phyloP scores from a whole-genome alignment of 2,329 filamentous ascomycete species.

The Cyphellophora europaea region DNA sequence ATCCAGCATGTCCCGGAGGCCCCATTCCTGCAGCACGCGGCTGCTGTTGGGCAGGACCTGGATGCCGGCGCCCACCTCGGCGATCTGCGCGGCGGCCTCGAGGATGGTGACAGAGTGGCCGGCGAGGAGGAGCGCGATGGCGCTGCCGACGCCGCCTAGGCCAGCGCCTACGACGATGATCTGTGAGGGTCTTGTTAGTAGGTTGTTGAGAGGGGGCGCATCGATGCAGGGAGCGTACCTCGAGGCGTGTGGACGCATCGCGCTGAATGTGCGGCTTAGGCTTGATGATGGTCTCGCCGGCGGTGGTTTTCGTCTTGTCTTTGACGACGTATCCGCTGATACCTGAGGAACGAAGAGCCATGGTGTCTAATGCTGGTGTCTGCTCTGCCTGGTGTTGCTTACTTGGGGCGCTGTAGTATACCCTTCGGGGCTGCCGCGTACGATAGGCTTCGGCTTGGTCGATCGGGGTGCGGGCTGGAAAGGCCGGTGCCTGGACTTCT shows the following conservation, averaged over 20 bases:
- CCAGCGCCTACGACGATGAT: slow-evolving; percentile 23
- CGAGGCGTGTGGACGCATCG: background rate
- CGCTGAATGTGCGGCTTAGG: background rate
- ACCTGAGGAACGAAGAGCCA: too few species aligned
- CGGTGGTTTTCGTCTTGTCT: background rate
- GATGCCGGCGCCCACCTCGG: slow-evolving; percentile 19
- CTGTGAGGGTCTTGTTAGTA: background rate
- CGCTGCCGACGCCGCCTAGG: slow-evolving; percentile 21
- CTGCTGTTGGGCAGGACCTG: slow-evolving; percentile 19
- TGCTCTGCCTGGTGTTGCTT: too few species aligned
- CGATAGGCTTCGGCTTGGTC: too few species aligned
- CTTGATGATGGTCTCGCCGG: background rate
- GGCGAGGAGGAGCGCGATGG: slow-evolving; percentile 19
- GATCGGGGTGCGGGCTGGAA: too few species aligned
- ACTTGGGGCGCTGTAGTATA: too few species aligned
- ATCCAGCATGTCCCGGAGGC: slow-evolving; percentile 4
- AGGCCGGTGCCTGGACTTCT: too few species aligned
- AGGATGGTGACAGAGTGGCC: slow-evolving; percentile 21
- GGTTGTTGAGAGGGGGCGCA: background rate
- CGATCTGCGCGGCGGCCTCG: slow-evolving; percentile 18
- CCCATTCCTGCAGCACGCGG: slow-evolving; percentile 14
- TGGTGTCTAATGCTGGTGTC: too few species aligned
- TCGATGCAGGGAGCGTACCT: too few species aligned
- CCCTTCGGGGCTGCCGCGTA: too few species aligned
- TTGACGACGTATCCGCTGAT: background rate